Evolutionary conservation across 1,139 yeast species (phyloP).

Genomic region (Wickerhamomyces sp.): DNA sequence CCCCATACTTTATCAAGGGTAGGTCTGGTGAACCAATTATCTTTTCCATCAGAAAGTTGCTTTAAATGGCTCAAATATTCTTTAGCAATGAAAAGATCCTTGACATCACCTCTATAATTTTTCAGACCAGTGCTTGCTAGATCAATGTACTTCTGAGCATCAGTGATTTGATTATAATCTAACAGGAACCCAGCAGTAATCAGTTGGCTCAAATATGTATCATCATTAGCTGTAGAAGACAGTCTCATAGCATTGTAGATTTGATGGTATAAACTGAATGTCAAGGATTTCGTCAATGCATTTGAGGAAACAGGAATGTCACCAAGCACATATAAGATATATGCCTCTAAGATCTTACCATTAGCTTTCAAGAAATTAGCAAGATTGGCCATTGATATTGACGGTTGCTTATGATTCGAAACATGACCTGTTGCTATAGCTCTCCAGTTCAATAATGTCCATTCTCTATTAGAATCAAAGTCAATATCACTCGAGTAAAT

Average conservation of each 20-base stretch:
- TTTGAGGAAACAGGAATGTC: constrained; percentile 40
- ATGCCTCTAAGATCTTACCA: constrained; percentile 38
- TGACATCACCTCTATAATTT: constrained; percentile 32
- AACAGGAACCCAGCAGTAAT: constrained; percentile 59
- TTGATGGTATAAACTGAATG: constrained; percentile 55
- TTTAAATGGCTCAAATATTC: constrained; percentile 10
- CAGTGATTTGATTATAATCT: constrained; percentile 54
- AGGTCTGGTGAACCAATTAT: constrained; percentile 62
- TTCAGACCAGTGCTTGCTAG: constrained; percentile 42
- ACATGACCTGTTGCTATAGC: constrained; percentile 44
- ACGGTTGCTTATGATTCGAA: constrained; percentile 36
- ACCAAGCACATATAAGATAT: constrained; percentile 45
- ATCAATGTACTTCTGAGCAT: constrained; percentile 61
- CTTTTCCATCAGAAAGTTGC: constrained; percentile 40
- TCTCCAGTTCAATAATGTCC: constrained; percentile 51
- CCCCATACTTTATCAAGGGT: constrained; percentile 86
- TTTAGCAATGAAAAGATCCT: background rate
- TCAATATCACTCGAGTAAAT: constrained; percentile 63
- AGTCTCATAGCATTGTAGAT: constrained; percentile 58
- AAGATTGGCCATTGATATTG: constrained; percentile 44
- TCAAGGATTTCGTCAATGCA: constrained; percentile 24
- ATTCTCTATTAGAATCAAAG: constrained; percentile 33
- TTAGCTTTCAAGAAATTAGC: constrained; percentile 45
- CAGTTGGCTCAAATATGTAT: constrained; percentile 53
- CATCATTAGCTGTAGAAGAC: constrained; percentile 30